A percentile compares a stretch with the other conserved stretches of the same genome.
Evolutionary conservation across 192 early-diverging fungal species (phyloP).

Genomic region (Linnemannia hyalina): DNA sequence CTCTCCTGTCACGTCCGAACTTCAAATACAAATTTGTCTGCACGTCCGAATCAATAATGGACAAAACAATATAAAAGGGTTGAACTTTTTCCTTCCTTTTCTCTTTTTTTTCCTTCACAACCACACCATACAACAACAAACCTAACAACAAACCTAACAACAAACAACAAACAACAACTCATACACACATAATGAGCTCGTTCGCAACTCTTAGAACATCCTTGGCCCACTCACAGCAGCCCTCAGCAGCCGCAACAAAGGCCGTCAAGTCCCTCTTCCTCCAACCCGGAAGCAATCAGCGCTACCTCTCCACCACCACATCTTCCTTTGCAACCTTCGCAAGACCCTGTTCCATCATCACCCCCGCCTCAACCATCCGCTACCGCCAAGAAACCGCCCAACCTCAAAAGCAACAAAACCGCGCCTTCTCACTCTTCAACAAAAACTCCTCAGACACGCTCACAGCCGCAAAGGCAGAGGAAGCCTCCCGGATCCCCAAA

Average conservation of each 20-base stretch:
- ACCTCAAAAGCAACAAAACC: not conserved
- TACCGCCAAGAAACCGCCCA: slow-evolving; percentile 24
- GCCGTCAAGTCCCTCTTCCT: slow-evolving; percentile 17
- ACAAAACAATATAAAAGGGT: not conserved
- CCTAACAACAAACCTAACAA: not conserved
- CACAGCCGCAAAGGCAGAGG: not conserved
- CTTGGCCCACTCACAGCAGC: slow-evolving; percentile 6
- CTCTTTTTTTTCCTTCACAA: not conserved
- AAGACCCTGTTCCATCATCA: slow-evolving; percentile 33
- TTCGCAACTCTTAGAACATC: slow-evolving; percentile 20
- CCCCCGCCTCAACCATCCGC: slow-evolving; percentile 39
- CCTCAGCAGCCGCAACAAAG: not conserved
- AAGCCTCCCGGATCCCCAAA: slow-evolving; percentile 26
- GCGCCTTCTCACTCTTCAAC: slow-evolving; percentile 31
- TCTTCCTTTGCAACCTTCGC: not conserved
- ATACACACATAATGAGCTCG: not conserved
- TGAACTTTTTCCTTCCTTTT: too few species aligned
- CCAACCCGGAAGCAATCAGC: not conserved
- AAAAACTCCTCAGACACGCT: not conserved
- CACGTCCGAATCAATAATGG: not conserved
- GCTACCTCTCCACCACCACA: slow-evolving; percentile 14
- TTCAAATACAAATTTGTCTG: not conserved
- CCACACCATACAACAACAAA: not conserved
- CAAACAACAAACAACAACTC: not conserved
- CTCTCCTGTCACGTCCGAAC: not conserved